phyloP scores from a whole-genome alignment of 2,329 filamentous ascomycete species.

The Fusarium sp. region DNA sequence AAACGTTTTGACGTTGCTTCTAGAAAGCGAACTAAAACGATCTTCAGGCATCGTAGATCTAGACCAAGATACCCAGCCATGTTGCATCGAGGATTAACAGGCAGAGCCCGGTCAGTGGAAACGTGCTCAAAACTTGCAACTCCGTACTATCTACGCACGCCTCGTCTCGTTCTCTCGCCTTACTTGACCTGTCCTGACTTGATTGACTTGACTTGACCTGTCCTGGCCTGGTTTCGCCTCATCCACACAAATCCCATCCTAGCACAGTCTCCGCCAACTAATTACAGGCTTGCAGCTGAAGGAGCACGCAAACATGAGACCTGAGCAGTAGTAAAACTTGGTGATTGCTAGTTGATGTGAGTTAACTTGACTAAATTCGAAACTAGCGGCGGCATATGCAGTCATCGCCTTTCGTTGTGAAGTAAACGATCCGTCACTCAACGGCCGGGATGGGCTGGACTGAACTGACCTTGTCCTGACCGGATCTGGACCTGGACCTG shows the following conservation, averaged over 20 bases:
- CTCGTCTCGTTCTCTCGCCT: background rate
- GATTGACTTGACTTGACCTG: background rate
- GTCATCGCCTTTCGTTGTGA: constrained; percentile 21
- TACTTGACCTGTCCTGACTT: background rate
- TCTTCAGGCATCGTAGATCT: constrained; percentile 30
- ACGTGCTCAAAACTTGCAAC: background rate
- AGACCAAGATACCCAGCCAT: background rate
- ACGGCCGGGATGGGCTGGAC: constrained; percentile 7
- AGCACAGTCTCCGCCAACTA: constrained; percentile 2
- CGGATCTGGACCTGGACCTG: background rate
- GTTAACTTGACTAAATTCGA: constrained; percentile 6
- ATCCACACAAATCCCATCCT: background rate
- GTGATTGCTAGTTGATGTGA: background rate
- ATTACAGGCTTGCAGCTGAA: background rate
- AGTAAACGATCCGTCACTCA: constrained; percentile 23
- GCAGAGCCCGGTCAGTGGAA: constrained; percentile 8
- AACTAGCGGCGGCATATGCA: constrained; percentile 29
- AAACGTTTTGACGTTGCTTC: constrained; percentile 14
- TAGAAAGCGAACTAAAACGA: constrained; percentile 16
- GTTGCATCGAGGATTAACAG: background rate
- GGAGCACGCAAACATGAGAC: background rate
- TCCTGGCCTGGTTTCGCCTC: constrained; percentile 2
- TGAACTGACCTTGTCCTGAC: background rate
- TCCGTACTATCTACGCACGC: background rate
- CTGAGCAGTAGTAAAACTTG: background rate